Percentiles rank a stretch among this genome's conserved stretches.
Conservation (phyloP, 257 asterid species). For the Solanum tarapatanum region DNA sequence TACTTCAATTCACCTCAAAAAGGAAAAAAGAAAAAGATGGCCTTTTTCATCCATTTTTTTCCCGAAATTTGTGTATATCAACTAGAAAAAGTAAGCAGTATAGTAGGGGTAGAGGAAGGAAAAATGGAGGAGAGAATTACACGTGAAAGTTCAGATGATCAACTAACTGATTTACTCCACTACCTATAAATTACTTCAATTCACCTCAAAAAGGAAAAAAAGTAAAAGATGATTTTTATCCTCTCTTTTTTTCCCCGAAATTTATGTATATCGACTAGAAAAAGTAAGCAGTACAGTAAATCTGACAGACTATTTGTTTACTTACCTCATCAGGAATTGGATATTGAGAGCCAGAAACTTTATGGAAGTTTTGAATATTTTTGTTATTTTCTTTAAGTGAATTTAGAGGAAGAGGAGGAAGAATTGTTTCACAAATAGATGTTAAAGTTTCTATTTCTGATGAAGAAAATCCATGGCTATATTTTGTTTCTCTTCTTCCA, state of each 20-base stretch:
- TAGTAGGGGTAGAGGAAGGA: too few relatives aligned
- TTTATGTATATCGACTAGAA: neutral
- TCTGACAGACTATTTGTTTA: neutral
- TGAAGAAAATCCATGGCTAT: slow-evolving; percentile 47
- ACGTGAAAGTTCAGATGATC: neutral
- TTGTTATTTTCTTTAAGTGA: neutral
- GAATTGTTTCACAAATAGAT: slow-evolving; percentile 37
- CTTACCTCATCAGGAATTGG: slow-evolving; percentile 79
- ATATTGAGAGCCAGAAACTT: slow-evolving; percentile 50
- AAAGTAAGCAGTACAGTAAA: neutral
- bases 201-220: neutral
- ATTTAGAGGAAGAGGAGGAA: slow-evolving; percentile 35
- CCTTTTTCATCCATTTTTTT: too few relatives aligned
- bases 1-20: neutral
- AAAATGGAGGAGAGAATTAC: too few relatives aligned
- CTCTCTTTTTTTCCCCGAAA: neutral
- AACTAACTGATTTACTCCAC: neutral
- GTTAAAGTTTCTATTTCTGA: slow-evolving; percentile 35
- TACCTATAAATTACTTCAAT: neutral
- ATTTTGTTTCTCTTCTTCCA: slow-evolving; percentile 58
- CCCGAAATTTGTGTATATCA: neutral
- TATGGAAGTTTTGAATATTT: slow-evolving; percentile 19
- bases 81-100: too few relatives aligned
- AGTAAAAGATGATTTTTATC: neutral
- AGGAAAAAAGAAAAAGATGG: neutral